phyloP scores from a whole-genome alignment of 805 yeast species.

The Spathaspora arborariae region DNA sequence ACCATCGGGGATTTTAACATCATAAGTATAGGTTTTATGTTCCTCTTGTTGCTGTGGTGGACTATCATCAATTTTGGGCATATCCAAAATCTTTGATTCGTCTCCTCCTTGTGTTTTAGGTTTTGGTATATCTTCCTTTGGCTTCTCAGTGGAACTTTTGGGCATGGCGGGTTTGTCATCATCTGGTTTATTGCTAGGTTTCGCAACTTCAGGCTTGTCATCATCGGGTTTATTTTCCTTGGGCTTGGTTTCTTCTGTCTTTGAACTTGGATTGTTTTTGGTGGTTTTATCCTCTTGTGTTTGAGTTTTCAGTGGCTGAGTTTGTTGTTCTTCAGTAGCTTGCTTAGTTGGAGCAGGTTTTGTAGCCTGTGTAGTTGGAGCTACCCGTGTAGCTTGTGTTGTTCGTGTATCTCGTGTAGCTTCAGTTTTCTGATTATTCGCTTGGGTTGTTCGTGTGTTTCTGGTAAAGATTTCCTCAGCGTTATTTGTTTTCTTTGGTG shows the following conservation, averaged over 20 bases:
- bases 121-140: background rate
- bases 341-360: too few relatives aligned
- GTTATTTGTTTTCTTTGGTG: too few relatives aligned
- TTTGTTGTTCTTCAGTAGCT: too few relatives aligned
- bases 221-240: background rate
- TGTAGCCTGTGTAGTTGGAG: too few relatives aligned
- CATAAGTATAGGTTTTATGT: background rate
- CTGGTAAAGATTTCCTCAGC: too few relatives aligned
- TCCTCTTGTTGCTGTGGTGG: background rate
- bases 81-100: background rate
- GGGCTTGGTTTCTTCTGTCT: background rate
- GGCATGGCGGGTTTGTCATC: background rate
- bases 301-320: background rate
- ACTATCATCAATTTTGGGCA: background rate
- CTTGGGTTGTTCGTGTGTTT: too few relatives aligned
- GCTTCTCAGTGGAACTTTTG: background rate
- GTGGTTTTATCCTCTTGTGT: background rate
- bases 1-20: slow-evolving; percentile 11
- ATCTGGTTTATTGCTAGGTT: background rate
- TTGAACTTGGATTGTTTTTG: background rate
- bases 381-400: background rate
- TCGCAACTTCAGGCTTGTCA: background rate
- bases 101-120: background rate
- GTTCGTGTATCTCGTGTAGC: too few relatives aligned
- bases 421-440: too few relatives aligned